Evolutionary conservation across 2,329 filamentous ascomycete species (phyloP).

Genomic region (Trichophyton schoenleinii): DNA sequence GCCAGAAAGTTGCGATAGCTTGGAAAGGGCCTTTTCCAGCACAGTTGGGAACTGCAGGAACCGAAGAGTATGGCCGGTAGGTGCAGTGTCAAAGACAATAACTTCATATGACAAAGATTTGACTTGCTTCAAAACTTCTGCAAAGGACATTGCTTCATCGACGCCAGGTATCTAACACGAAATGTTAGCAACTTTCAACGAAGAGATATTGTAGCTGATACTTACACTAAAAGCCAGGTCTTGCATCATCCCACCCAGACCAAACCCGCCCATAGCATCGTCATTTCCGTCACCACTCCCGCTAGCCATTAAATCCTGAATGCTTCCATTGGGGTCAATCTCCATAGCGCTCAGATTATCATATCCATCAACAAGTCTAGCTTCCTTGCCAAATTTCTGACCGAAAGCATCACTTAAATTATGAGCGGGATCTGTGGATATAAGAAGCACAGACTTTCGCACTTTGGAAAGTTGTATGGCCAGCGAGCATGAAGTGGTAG

Average conservation of each 20-base stretch:
- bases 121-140: constrained; percentile 97
- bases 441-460: constrained; percentile 89
- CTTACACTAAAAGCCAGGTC: constrained; percentile 87
- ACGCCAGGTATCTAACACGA: constrained; percentile 78
- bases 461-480: constrained; percentile 94
- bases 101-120: constrained; percentile 97
- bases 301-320: constrained; percentile 81
- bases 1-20: constrained; percentile 81
- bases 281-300: constrained; percentile 49
- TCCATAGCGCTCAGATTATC: constrained; percentile 96
- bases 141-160: constrained; percentile 98
- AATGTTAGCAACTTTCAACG: constrained; percentile 7
- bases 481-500: constrained; percentile 96
- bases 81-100: constrained; percentile 97
- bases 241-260: constrained; percentile 94
- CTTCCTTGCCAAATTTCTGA: constrained; percentile 99
- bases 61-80: constrained; percentile 92
- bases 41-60: constrained; percentile 98
- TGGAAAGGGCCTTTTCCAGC: constrained; percentile 95
- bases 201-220: constrained; percentile 10
- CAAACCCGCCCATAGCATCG: constrained; percentile 57
- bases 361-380: constrained; percentile 80
- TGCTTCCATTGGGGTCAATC: constrained; percentile 95
- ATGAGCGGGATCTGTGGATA: constrained; percentile 96
- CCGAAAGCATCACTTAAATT: constrained; percentile 96